phyloP scores from a whole-genome alignment of 805 yeast genomes.

The Suhomyces emberorum region DNA sequence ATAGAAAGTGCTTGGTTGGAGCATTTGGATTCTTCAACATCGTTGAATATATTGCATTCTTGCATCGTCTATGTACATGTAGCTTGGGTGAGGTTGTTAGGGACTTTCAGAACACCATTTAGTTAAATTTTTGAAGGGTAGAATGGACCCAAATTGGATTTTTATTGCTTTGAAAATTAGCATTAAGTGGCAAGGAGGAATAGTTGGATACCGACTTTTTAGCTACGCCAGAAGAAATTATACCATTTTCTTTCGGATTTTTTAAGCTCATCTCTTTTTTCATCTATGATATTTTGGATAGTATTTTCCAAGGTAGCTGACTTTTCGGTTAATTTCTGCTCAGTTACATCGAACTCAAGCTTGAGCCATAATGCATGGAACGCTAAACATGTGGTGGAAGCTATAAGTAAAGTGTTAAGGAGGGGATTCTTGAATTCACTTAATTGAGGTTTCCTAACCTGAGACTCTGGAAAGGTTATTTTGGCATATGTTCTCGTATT shows the following conservation, averaged over 20 bases:
- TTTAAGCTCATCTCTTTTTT: slow-evolving; percentile 19
- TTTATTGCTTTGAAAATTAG: no score
- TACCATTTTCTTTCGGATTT: slow-evolving; percentile 11
- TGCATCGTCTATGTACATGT: no score
- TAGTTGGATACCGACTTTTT: no score
- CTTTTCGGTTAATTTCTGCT: slow-evolving; percentile 13
- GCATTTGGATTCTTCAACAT: no score
- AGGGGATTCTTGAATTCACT: slow-evolving; percentile 38
- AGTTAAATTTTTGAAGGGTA: no score
- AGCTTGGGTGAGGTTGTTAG: no score
- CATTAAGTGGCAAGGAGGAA: no score
- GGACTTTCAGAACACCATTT: no score
- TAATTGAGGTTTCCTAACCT: slow-evolving; percentile 24
- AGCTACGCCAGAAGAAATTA: slow-evolving; percentile 12
- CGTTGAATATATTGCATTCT: no score
- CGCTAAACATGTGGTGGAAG: slow-evolving; percentile 36
- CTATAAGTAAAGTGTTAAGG: slow-evolving; percentile 36
- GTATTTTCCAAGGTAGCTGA: slow-evolving; percentile 20
- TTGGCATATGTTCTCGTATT: slow-evolving; percentile 3
- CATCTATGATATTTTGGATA: slow-evolving; percentile 29
- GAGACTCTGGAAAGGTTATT: slow-evolving; percentile 2
- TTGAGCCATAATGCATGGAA: slow-evolving; percentile 32
- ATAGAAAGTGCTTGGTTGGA: no score
- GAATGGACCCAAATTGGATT: no score
- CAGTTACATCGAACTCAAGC: slow-evolving; percentile 27